Conservation (phyloP, 768 basidiomycete genomes). For the Rhizopogon rudus region DNA sequence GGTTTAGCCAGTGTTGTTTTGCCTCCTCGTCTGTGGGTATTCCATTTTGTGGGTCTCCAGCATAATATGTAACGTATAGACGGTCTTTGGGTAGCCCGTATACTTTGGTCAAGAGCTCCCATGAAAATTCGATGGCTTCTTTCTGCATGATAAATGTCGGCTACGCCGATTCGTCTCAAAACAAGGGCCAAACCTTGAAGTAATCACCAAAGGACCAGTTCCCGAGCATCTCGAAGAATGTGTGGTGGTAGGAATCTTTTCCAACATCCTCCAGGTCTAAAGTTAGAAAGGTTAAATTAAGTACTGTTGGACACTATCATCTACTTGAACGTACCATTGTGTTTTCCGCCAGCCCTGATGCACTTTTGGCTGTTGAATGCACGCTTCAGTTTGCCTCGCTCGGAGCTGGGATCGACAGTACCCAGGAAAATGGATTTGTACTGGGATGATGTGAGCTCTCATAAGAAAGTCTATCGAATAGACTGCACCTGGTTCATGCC, state of each 20-base stretch:
- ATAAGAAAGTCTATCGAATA: neutral
- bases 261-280: slow-evolving; percentile 98
- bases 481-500: slow-evolving; percentile 85
- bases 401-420: slow-evolving; percentile 92
- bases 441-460: slow-evolving; percentile 34
- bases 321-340: slow-evolving; percentile 64
- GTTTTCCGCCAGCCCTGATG: slow-evolving; percentile 97
- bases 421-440: slow-evolving; percentile 98
- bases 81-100: slow-evolving; percentile 87
- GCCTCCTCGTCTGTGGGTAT: slow-evolving; percentile 89
- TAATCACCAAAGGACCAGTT: slow-evolving; percentile 99
- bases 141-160: slow-evolving; percentile 43
- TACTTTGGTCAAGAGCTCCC: slow-evolving; percentile 89
- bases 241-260: slow-evolving; percentile 97
- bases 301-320: neutral
- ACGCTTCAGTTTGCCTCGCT: slow-evolving; percentile 84
- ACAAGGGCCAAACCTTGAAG: slow-evolving; percentile 73
- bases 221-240: slow-evolving; percentile 99
- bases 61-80: slow-evolving; percentile 96
- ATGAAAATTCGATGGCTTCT: slow-evolving; percentile 91
- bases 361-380: slow-evolving; percentile 98
- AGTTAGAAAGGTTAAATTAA: slow-evolving; percentile 2
- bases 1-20: slow-evolving; percentile 80
- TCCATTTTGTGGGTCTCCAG: slow-evolving; percentile 83
- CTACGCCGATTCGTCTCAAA: neutral